Evolutionary conservation across 129 eudicot species (phyloP), one percentile per base, ranked within the genome.

Genomic region (Oenanthe sinensis): DNA sequence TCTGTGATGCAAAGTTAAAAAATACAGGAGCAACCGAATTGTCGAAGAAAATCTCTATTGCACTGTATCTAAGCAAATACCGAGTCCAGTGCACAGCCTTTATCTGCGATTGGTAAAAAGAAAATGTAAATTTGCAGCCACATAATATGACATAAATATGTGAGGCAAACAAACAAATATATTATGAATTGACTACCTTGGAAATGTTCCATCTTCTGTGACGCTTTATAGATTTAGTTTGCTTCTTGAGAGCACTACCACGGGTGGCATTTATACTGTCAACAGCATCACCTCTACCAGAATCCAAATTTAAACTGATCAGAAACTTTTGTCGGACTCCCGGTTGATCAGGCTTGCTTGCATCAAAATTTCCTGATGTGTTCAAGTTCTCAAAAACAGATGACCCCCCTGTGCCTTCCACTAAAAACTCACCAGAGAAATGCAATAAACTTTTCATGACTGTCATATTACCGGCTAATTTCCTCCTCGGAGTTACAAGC

Each of bases 41-140:
- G 50, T 71, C 80, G 83, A 92, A 96, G 88, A 90, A 96, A 79
- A 96, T 87, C 87, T 96, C 99, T 47, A 96, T 85, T 50, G 99
- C 99, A 65, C 97, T 87, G 88, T 96, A 92, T 85, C 97, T 87
- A 71, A 96, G 93, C 89, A 96, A 86, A 81, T 90, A 92, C 33
- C 99, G 90, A 81, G 97, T 96, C 99, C 97, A 96, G 75, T 96
- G 97, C 74, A 96, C 99, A 82, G 93, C 95, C 83, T 92, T 96
- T 82, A 96, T 84, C 99, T 96, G 71, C 71, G 75, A 83, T 45
- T 79, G 83, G 77, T 15, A 77, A 54, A 78, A 69, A 68, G 5
- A 48, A 77, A 79, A 42, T 43, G 62, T 74, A 58, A 83, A 60
- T 24, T 33, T 63, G 62, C 28, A 75, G 33, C 36, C 71, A 58